phyloP scores from a whole-genome alignment of 2,329 filamentous ascomycete genomes.

The Capronia epimyces region DNA sequence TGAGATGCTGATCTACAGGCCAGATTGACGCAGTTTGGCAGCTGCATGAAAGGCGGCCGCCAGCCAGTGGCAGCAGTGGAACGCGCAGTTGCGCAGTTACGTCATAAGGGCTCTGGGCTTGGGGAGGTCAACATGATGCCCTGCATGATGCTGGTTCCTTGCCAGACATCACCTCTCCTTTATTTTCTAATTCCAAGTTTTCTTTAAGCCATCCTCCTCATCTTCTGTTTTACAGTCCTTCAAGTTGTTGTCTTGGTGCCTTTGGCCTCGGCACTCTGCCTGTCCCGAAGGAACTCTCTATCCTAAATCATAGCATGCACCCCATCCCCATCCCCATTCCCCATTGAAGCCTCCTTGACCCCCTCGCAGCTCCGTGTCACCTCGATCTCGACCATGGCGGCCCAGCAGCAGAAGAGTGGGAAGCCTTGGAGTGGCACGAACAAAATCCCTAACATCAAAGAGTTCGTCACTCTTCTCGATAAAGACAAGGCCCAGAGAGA shows the following conservation, averaged over 20 bases:
- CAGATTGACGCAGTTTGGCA: not conserved
- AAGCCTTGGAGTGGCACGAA: constrained; percentile 79
- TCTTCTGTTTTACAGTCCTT: no score
- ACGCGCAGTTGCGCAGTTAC: constrained; percentile 1
- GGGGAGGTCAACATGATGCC: not conserved
- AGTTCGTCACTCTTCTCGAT: constrained; percentile 76
- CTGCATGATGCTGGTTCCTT: not conserved
- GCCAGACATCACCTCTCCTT: not conserved
- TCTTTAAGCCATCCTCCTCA: no score
- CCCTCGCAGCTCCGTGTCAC: not conserved
- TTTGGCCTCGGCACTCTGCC: not conserved
- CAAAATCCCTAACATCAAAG: constrained; percentile 78
- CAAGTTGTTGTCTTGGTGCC: no score
- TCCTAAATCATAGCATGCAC: not conserved
- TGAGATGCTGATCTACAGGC: not conserved
- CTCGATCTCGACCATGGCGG: constrained; percentile 6
- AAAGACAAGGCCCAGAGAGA: constrained; percentile 72
- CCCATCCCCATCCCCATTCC: not conserved
- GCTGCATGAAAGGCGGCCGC: not conserved
- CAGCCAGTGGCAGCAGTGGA: not conserved
- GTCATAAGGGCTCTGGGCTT: constrained; percentile 1
- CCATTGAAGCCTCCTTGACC: not conserved
- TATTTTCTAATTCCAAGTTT: no score
- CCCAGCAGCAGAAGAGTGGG: constrained; percentile 45
- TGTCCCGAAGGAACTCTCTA: not conserved